Evolutionary conservation across 2,329 filamentous ascomycete genomes (phyloP), one percentile per base, ranked within the genome.

Genomic region (Fusarium palustre): DNA sequence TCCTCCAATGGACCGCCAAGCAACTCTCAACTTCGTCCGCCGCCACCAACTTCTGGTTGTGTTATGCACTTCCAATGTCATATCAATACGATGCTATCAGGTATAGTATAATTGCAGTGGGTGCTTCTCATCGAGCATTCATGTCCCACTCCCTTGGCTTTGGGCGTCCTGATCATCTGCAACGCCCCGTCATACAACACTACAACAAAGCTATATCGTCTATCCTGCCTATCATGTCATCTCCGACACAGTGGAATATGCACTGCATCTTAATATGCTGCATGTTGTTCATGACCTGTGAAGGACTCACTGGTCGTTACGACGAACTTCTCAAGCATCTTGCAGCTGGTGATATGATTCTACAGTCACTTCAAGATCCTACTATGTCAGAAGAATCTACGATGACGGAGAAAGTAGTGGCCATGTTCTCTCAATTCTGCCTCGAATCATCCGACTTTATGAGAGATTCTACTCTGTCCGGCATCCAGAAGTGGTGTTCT

Each of bases 161-260:
- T 20, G 46, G 36, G 1, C 36, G 31, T 1, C 58, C 58, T 4
- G 34, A 56, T 13, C 12, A 43, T 7, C 5, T 63, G 0, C 59
- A 63, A 3, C 31, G 42, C 2, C 59, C 50, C 7, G 49, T 64
- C 13, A 64, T 64, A 9, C 60, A 63, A 1, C 60, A 64, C 4
- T 64, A 64, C 5, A 64, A 64, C 31, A 64, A 16, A 45, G 60
- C 60, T 9, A 64, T 64, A 36, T 43, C 58, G 0, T 63, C 58
- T 0, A 63, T 64, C 3, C 4, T 64, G 1, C 58, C 60, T 1
- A 12, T 63, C 3, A 63, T 64, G 60, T 63, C 60, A 0, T n/a
- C 42, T 0, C 42, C 49, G 0, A 33, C 30, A 8, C 2, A 30
- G 1, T 30, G 15, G 12, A 43, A 57, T 2, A 48, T 63, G 9